Evolutionary conservation across 768 basidiomycete species (phyloP), one percentile per base, ranked within the genome.

Genomic region (Panaeolus cyanescens): DNA sequence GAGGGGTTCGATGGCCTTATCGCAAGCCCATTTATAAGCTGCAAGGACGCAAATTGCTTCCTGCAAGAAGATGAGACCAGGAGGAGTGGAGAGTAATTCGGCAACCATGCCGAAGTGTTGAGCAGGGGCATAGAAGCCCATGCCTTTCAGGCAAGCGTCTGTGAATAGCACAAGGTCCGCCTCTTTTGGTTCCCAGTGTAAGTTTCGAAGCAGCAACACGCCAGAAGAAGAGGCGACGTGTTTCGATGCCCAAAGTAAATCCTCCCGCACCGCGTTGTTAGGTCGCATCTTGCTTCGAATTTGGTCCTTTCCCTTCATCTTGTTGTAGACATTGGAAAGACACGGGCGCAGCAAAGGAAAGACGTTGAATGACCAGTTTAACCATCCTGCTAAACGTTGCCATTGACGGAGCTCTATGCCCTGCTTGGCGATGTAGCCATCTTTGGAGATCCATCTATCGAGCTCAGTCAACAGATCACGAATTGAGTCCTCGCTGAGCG

Each of bases 361-460:
- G 12, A 75, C 72, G 25, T 77, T 76, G 15, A 78, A 65, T 0
- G 65, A 20, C 76, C 77, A 78, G 34, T 74, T 76, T 9, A 69
- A 36, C 59, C 68, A 73, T 0, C 76, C 75, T 0, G 68, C 56
- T 0, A 78, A 55, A 2, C 61, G 56, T 53, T 75, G 71, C 62
- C 64, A 67, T 8, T 54, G 25, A 2, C 34, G 13, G 1, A 61
- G 28, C 1, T 2, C 32, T 5, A 19, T 13, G 2, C 39, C 33
- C 4, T 32, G 22, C 8, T 25, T 22, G 2, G 36, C n/a, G 5
- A 9, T 5, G 5, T 0, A 0, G 4, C 40, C 39, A 2, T 20
- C 5, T 4, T n/a, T 19, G 34, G 30, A 28, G 1, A 42, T 31
- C 9, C 30, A 61, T n/a, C 10, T 17, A 8, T 32, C 12, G 22